A percentile compares a stretch with the other conserved stretches of the same genome.
phyloP scores from a whole-genome alignment of 805 yeast genomes.

The Candida montana region DNA sequence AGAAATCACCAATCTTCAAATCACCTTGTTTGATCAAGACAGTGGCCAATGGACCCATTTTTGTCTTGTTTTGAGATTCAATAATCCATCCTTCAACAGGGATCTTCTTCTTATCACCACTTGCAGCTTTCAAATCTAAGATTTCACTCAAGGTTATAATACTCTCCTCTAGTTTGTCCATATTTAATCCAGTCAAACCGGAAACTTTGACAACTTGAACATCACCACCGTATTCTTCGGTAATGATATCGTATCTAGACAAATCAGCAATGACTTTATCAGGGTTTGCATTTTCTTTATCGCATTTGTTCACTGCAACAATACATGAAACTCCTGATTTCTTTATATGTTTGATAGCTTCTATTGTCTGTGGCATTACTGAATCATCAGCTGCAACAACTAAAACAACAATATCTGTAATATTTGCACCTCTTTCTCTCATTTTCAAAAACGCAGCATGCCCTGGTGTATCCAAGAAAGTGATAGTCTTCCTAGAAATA shows the following conservation, averaged over 20 bases:
- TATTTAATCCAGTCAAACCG: conserved; percentile 84
- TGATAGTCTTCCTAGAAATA: conserved; percentile 64
- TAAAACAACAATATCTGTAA: conserved; percentile 86
- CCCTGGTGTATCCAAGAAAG: conserved; percentile 96
- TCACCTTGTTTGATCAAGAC: conserved; percentile 78
- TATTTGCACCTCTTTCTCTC: conserved; percentile 94
- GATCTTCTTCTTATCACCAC: conserved; percentile 29
- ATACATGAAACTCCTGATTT: conserved; percentile 76
- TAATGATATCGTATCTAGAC: conserved; percentile 69
- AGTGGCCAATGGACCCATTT: conserved; percentile 83
- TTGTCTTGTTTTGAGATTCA: conserved; percentile 77
- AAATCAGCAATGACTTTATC: conserved; percentile 76
- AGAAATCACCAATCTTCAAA: conserved; percentile 58
- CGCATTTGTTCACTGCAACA: conserved; percentile 92
- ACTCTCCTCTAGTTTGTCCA: conserved; percentile 87
- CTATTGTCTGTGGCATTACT: conserved; percentile 95
- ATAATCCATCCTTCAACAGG: conserved; percentile 82
- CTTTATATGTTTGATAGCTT: conserved; percentile 90
- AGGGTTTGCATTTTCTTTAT: conserved; percentile 68
- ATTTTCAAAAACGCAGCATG: conserved; percentile 95
- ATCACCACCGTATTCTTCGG: conserved; percentile 94
- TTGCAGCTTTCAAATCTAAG: conserved; percentile 66
- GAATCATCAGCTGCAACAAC: conserved; percentile 98
- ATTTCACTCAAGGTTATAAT: conserved; percentile 80
- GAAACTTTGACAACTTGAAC: conserved; percentile 84